A percentile compares a stretch with the other conserved stretches of the same genome.
Evolutionary conservation across 169 alveolate genomes (phyloP).

Genomic region (Plasmodium gaboni): DNA sequence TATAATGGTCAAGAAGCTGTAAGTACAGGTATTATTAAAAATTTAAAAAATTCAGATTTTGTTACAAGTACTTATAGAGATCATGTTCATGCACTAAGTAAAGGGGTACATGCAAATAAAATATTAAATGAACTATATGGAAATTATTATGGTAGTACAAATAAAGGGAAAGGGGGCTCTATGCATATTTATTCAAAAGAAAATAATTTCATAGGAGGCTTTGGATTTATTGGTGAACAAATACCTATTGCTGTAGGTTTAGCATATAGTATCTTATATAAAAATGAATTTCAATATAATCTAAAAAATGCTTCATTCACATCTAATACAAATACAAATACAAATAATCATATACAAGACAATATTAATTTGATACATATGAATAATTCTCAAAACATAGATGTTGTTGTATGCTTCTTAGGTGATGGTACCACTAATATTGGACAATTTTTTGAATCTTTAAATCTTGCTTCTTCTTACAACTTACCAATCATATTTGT

Average conservation of each 20-base stretch:
- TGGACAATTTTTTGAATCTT: slow-evolving; percentile 92
- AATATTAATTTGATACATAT: background rate
- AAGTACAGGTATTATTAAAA: slow-evolving; percentile 89
- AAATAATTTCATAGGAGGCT: slow-evolving; percentile 90
- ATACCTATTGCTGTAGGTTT: slow-evolving; percentile 83
- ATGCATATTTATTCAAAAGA: slow-evolving; percentile 91
- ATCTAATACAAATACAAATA: background rate
- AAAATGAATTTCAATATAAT: slow-evolving; percentile 39
- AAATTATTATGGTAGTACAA: slow-evolving; percentile 89
- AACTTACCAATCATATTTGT: slow-evolving; percentile 90
- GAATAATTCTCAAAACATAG: background rate
- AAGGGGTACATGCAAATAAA: slow-evolving; percentile 89
- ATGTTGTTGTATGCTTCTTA: slow-evolving; percentile 89
- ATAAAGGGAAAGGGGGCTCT: slow-evolving; percentile 92
- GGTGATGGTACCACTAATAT: slow-evolving; percentile 94
- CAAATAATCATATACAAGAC: background rate
- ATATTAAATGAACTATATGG: slow-evolving; percentile 92
- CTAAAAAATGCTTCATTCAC: background rate
- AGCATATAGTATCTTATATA: slow-evolving; percentile 80
- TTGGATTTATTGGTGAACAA: slow-evolving; percentile 93
- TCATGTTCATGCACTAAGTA: slow-evolving; percentile 90
- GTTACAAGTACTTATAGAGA: slow-evolving; percentile 92
- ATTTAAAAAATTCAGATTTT: slow-evolving; percentile 86
- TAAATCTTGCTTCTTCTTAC: slow-evolving; percentile 91
- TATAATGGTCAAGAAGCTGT: slow-evolving; percentile 93